Evolutionary conservation across 768 basidiomycete genomes (phyloP), one percentile per base, ranked within the genome.

Genomic region (Trametes villosa): DNA sequence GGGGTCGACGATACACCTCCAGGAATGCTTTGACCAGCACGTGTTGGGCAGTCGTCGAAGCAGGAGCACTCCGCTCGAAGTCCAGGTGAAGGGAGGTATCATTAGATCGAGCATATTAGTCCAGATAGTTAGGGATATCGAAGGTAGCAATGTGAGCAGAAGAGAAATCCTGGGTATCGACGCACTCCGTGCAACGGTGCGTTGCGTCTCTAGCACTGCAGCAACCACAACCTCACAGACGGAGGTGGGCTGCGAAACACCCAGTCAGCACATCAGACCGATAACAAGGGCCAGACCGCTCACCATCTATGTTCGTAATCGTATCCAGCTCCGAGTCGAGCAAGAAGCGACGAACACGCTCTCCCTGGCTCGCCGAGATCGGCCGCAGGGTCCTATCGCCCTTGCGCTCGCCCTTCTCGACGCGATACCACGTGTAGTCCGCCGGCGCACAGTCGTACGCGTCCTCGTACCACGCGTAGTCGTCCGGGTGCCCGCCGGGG

Each of bases 381-480:
- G 15, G 13, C 52, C 9, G 30, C 51, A 60, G 30, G 27, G 15
- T 40, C 45, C 52, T 24, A 26, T 6, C 12, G 24, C 44, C 24
- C 44, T 3, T 11, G 3, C 27, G 33, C 29, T 54, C 53, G 34
- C 46, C 31, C 44, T 18, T n/a, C 46, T 49, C 59, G n/a, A 60
- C 53, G 22, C 53, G 53, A 45, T 60, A 60, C 59, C 59, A 60
- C 22, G 26, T 60, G 30, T 60, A 60, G 20, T 54, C 46, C 8
- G 59, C 59, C 29, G 46, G 47, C 4, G 59, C 59, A n/a, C 59
- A 60, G 40, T 60, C 59, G 30, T 54, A 54, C 38, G 4, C 59
- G 24, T 36, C 53, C 47, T 60, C 59, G 47, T 54, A 54, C 59
- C 59, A 60, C 46, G 46, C 53, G 30, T 54, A 60, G 22, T 60